phyloP scores from a whole-genome alignment of 1,139 yeast genomes.

The Kazachstania sp. region DNA sequence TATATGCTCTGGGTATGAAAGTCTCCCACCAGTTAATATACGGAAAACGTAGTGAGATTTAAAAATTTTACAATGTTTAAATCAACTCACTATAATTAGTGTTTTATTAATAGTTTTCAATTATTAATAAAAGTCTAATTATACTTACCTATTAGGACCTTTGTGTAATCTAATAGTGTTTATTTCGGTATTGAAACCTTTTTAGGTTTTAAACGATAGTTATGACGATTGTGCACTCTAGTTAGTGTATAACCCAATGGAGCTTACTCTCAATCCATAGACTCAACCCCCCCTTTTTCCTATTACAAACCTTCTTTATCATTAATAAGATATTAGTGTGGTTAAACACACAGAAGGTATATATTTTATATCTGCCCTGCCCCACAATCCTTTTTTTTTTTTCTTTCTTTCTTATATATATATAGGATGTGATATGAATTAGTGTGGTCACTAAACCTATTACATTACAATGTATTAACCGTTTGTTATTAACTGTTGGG shows the following conservation, averaged over 20 bases:
- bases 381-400: too few species aligned
- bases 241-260: conserved; percentile 63
- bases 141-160: neutral
- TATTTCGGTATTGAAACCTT: conserved; percentile 52
- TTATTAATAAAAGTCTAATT: too few species aligned
- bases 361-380: too few species aligned
- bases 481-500: conserved; percentile 7
- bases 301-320: too few species aligned
- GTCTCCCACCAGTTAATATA: conserved; percentile 75
- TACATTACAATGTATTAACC: too few species aligned
- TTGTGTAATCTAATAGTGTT: conserved; percentile 11
- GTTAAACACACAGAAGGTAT: conserved; percentile 1
- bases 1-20: conserved; percentile 74
- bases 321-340: neutral
- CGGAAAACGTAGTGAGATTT: conserved; percentile 39
- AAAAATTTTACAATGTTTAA: conserved; percentile 31
- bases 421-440: neutral
- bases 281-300: conserved; percentile 34
- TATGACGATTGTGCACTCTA: conserved; percentile 53
- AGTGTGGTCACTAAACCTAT: neutral
- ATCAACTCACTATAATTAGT: conserved; percentile 27
- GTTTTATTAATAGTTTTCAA: too few species aligned
- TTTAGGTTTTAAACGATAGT: conserved; percentile 58
- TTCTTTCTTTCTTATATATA: neutral
- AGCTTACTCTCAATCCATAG: conserved; percentile 74